These are phyloP conservation scores for Geotrichum klebahnii DNA, from an alignment of 1,139 yeast genomes.

Conservation along the genomic window DNA sequence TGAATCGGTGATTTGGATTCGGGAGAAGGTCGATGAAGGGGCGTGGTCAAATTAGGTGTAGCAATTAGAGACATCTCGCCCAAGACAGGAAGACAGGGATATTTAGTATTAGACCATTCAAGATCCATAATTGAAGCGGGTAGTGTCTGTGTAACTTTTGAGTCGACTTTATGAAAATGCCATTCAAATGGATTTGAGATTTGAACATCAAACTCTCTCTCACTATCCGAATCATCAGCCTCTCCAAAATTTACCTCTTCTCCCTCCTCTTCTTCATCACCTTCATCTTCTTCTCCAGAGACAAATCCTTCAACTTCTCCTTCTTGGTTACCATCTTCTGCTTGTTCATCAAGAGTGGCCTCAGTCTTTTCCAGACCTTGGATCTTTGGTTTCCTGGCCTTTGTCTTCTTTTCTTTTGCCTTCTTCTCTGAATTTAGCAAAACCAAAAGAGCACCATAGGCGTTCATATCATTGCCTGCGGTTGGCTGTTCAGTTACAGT, in stretches of 20 bases:
- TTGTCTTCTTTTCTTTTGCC: constrained; percentile 20
- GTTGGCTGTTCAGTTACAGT: constrained; percentile 30
- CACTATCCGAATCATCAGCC: constrained; percentile 38
- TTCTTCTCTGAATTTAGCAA: constrained; percentile 56
- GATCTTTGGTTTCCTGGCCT: constrained; percentile 1
- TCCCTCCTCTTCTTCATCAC: constrained; percentile 35
- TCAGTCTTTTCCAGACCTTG: too few species aligned
- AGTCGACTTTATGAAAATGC: constrained; percentile 51
- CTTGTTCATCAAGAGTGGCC: constrained; percentile 22
- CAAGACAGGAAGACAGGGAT: constrained; percentile 14
- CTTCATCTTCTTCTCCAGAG: constrained; percentile 30
- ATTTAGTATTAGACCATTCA: constrained; percentile 15
- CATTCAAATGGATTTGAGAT: constrained; percentile 59
- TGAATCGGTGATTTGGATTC: constrained; percentile 2
- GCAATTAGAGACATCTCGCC: constrained; percentile 11
- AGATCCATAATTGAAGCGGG: constrained; percentile 16
- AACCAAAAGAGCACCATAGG: constrained; percentile 73
- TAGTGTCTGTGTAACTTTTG: constrained; percentile 8
- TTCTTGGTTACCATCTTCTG: constrained; percentile 18
- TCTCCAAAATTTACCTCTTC: constrained; percentile 33
- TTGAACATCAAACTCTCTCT: constrained; percentile 40
- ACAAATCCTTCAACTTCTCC: constrained; percentile 31
- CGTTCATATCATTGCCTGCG: constrained; percentile 34
- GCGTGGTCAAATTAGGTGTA: constrained; percentile 2
- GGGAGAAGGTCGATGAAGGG: constrained; percentile 3